A percentile compares a stretch with the other conserved stretches of the same genome.
phyloP scores from a whole-genome alignment of 805 yeast genomes.

The Ogataea nakhonphanomensis region DNA sequence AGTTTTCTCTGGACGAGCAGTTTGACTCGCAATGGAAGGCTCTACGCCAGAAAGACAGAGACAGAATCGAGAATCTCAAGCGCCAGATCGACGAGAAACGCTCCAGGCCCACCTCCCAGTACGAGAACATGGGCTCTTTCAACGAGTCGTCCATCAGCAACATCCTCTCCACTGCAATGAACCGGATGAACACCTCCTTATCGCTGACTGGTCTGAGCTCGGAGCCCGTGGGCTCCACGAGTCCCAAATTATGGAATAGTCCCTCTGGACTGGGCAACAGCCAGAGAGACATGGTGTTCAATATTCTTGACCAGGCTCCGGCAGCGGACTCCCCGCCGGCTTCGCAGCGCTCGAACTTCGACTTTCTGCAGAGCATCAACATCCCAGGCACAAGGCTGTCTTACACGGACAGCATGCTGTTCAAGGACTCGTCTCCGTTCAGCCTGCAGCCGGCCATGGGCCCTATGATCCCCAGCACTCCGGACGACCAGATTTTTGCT shows the following conservation, averaged over 20 bases:
- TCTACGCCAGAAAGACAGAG: constrained; percentile 36
- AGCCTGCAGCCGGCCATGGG: constrained; percentile 10
- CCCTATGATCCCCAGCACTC: constrained; percentile 4
- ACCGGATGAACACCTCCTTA: constrained; percentile 17
- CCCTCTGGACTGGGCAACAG: constrained; percentile 6
- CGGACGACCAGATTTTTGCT: constrained; percentile 1
- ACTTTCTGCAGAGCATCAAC: constrained; percentile 9
- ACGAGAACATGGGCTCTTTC: constrained; percentile 19
- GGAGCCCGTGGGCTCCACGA: constrained; percentile 11
- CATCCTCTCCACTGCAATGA: constrained; percentile 24
- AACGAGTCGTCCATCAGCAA: constrained; percentile 19
- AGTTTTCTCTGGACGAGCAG: constrained; percentile 32
- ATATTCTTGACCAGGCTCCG: constrained; percentile 4
- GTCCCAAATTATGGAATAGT: constrained; percentile 19
- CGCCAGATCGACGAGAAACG: constrained; percentile 22
- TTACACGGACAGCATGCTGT: constrained; percentile 8
- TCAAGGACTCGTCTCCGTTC: constrained; percentile 15
- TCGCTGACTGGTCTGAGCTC: constrained; percentile 15
- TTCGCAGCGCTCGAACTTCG: constrained; percentile 17
- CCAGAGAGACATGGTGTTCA: constrained; percentile 6
- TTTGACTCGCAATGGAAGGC: constrained; percentile 40
- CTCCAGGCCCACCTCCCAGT: constrained; percentile 15
- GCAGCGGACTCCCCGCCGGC: constrained; percentile 17
- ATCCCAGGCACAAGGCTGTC: not conserved
- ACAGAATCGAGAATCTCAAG: constrained; percentile 27